Evolutionary conservation across 257 asterid genomes (phyloP), one percentile per base, ranked within the genome.

Genomic region (Galeopsis tetrahit): DNA sequence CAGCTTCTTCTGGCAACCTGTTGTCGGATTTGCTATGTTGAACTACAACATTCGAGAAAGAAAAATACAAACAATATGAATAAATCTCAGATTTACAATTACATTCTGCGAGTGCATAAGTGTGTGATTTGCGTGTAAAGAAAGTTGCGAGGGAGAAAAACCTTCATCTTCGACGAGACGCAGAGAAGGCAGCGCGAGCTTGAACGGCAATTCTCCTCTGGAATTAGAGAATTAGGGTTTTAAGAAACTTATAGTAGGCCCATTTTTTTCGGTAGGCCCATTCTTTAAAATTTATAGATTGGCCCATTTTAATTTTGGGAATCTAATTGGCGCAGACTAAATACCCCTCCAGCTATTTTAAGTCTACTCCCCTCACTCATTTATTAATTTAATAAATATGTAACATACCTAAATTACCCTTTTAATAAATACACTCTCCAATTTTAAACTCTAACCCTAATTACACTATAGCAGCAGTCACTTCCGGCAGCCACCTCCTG

Each of bases 1-100:
- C 28, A 84, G 84, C 85, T 78, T 84, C 80, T 84, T 84, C 82
- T 84, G 88, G 84, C 86, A 81, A 9, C 88, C 86, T 70, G 85
- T 81, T 0, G 88, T 81, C 63, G 85, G 84, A 74, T 84, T 78
- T 35, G 88, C 88, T 2, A 83, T 81, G 80, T 83, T 83, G 80
- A 83, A 81, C 88, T 83, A 32, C 15, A 73, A 11, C 64, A 75
- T 11, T 61, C 9, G 1, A 34, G 31, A 7, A 49, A 28, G 36
- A 2, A 69, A 17, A 48, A 32, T 9, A n/a, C 1, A 31, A 42
- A 28, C 0, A 4, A 1, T 5, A 40, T 39, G 28, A n/a, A 10
- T 33, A 46, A 59, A 60, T 60, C 34, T 71, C 51, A 15, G 21
- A 1, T 4, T 3, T 13, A 31, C 7, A 39, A 48, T n/a, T 11